Base-by-base conservation (phyloP, 345 rosid species). In the Nephelium lappaceum region DNA sequence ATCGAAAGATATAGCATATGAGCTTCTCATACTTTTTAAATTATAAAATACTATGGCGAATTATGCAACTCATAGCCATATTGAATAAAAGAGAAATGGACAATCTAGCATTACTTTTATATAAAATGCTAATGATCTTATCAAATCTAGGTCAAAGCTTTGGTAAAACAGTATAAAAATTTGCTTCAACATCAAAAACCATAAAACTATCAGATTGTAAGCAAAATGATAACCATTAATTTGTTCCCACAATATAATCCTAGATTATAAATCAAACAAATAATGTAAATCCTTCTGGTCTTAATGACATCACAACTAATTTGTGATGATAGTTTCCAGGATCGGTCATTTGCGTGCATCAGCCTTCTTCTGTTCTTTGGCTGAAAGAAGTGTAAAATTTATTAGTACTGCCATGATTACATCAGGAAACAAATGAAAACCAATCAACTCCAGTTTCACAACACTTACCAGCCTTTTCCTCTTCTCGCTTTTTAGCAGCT, bases 401-500 rank as follows among this genome's bases (percentile, higher is more conserved):
- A 39, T 82, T 49, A 31, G 43, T 63, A 68, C 58, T 62, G 25
- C 63, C 38, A 3, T 39, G 3, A 31, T 19, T 4, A 19, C 15
- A 42, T 21, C 41, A 8, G 5, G 15, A 25, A 43, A 47, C 38
- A 16, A 66, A 16, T 15, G 27, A 15, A 42, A 63, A 73, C 23
- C 31, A 67, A 24, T 15, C 38, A 21, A 31, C 39, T 3, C 61
- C 18, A 67, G 58, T 57, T 2, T 42, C 57, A 27, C 15, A 64
- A 27, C 31, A 64, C 64, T 69, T 87, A 91, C 95, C 95, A 60
- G 92, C 90, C 79, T 85, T 91, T 76, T 91, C 92, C 77, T 91
- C 95, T 60, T 89, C 95, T n/a, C 92, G 86, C 80, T 85, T 91
- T 70, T 63, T 89, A 27, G 93, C 91, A 68, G 95, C 93, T 77